These are phyloP conservation scores for Nymphaea thermarum DNA, from an alignment of 164 flowering plant genomes.

Conservation along the genomic window DNA sequence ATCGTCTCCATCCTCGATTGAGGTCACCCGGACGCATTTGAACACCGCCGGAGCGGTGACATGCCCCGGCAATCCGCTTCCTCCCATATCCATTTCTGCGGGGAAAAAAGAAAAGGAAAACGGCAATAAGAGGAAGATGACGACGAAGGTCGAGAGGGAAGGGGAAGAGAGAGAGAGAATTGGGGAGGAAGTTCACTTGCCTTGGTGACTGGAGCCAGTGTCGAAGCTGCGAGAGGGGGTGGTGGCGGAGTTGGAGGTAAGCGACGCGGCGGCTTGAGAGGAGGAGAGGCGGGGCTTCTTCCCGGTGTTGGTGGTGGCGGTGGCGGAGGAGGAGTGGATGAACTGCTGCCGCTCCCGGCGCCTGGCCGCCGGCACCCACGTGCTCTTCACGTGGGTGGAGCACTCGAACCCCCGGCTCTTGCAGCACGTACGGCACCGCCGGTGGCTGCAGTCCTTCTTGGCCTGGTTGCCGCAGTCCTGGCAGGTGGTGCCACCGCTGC, in stretches of 20 bases:
- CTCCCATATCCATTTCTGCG: background rate
- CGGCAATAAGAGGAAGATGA: background rate
- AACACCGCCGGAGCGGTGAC: constrained; percentile 79
- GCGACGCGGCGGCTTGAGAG: constrained; percentile 63
- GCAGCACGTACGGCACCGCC: constrained; percentile 93
- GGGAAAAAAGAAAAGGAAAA: background rate
- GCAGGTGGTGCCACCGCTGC: constrained; percentile 28
- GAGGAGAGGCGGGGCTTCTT: constrained; percentile 69
- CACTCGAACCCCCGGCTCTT: constrained; percentile 87
- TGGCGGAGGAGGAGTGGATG: constrained; percentile 13
- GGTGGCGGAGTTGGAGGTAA: constrained; percentile 79
- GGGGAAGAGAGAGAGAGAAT: background rate
- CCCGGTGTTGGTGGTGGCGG: constrained; percentile 22
- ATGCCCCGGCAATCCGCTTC: constrained; percentile 48
- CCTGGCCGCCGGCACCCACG: constrained; percentile 90
- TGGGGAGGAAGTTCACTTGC: background rate
- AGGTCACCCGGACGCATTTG: constrained; percentile 83
- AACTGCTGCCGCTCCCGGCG: constrained; percentile 61
- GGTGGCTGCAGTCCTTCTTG: constrained; percentile 79
- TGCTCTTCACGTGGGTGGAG: constrained; percentile 86
- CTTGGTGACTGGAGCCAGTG: constrained; percentile 46
- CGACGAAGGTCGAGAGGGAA: background rate
- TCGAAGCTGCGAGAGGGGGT: constrained; percentile 91
- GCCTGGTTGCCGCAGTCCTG: constrained; percentile 96
- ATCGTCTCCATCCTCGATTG: constrained; percentile 68